phyloP scores from a whole-genome alignment of 352 stramenopile genomes.

The Blastocystis sp. region DNA sequence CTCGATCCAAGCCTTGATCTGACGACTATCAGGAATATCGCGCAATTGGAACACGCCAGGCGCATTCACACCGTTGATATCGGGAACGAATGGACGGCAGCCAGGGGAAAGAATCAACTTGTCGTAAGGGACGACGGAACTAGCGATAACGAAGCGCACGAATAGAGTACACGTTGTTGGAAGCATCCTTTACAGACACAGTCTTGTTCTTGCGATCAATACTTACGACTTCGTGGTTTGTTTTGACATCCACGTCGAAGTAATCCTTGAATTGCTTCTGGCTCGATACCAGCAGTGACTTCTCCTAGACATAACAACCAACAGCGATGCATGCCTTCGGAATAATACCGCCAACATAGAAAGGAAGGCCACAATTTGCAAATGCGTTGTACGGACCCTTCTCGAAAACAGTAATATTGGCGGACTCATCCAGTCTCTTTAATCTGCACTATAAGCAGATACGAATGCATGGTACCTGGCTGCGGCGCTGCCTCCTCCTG shows the following conservation, averaged over 20 bases:
- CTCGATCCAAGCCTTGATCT: slow-evolving; percentile 68
- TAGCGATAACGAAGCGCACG: neutral
- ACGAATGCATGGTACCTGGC: slow-evolving; percentile 66
- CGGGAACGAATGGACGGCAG: slow-evolving; percentile 68
- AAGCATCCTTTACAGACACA: slow-evolving; percentile 66
- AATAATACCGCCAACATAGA: slow-evolving; percentile 71
- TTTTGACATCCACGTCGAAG: slow-evolving; percentile 69
- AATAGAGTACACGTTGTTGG: slow-evolving; percentile 17
- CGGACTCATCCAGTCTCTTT: slow-evolving; percentile 65
- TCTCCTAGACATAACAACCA: neutral
- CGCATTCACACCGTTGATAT: slow-evolving; percentile 70
- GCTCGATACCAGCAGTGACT: slow-evolving; percentile 69
- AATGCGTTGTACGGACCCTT: slow-evolving; percentile 70
- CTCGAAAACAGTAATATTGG: slow-evolving; percentile 70
- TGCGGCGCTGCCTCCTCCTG: slow-evolving; percentile 70
- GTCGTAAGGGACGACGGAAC: slow-evolving; percentile 66
- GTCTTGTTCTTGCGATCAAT: slow-evolving; percentile 69
- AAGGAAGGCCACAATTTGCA: slow-evolving; percentile 72
- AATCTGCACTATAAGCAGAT: slow-evolving; percentile 20
- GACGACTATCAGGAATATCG: slow-evolving; percentile 65
- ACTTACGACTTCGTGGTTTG: slow-evolving; percentile 67
- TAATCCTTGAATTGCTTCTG: slow-evolving; percentile 66
- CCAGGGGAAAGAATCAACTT: slow-evolving; percentile 70
- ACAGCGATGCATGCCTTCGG: slow-evolving; percentile 21
- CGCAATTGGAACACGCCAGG: slow-evolving; percentile 68